A percentile compares a stretch with the other conserved stretches of the same genome.
phyloP scores from a whole-genome alignment of 2,329 filamentous ascomycete genomes.

The Fusarium setosum region DNA sequence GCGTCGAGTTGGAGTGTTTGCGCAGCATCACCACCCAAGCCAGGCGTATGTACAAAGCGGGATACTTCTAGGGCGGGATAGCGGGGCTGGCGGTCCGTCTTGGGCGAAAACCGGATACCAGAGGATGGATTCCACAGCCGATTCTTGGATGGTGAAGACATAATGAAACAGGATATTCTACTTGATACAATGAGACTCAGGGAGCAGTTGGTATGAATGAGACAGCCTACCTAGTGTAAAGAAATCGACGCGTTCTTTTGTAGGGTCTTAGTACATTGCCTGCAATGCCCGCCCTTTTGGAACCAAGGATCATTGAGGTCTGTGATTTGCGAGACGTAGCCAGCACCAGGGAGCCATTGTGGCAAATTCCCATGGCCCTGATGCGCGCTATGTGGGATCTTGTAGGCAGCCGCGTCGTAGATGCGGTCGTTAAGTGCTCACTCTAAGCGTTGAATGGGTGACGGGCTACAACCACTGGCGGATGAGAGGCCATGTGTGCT shows the following conservation, averaged over 20 bases:
- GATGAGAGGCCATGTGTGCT: conserved; percentile 35
- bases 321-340: conserved; percentile 24
- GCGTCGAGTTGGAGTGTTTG: background rate
- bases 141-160: conserved; percentile 31
- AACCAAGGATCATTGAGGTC: conserved; percentile 34
- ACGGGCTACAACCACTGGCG: background rate
- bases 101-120: conserved; percentile 47
- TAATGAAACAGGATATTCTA: conserved; percentile 24
- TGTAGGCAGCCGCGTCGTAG: conserved; percentile 47
- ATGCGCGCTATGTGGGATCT: conserved; percentile 28
- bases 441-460: conserved; percentile 24
- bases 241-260: conserved; percentile 23
- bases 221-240: conserved; percentile 29
- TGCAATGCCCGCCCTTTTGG: conserved; percentile 34
- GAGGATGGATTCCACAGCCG: conserved; percentile 45
- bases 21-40: background rate
- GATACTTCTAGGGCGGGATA: conserved; percentile 43
- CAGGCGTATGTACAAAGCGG: conserved; percentile 41
- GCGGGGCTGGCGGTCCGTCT: conserved; percentile 21
- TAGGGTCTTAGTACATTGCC: conserved; percentile 45
- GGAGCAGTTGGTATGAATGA: conserved; percentile 10
- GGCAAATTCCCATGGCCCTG: conserved; percentile 39
- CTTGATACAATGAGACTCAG: conserved; percentile 12
- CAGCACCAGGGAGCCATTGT: conserved; percentile 38
- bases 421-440: conserved; percentile 28